A percentile compares a stretch with the other conserved stretches of the same genome.
Evolutionary conservation across 2,329 filamentous ascomycete species (phyloP).

Genomic region (Chaetomiaceae sp.): DNA sequence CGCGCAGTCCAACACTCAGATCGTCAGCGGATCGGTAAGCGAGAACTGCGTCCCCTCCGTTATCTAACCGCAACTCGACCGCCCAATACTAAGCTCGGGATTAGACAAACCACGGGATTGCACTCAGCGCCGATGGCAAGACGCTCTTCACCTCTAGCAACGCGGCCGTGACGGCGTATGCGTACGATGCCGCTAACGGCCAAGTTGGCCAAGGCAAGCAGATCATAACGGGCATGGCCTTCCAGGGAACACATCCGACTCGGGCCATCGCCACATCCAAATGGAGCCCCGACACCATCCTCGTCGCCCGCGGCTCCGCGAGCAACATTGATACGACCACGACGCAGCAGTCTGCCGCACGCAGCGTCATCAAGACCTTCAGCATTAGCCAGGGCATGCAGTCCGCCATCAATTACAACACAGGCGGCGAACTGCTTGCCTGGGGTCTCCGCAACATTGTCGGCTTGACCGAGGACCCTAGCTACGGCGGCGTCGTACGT

Average conservation of each 20-base stretch:
- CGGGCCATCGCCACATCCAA: constrained; percentile 48
- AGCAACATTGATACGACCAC: constrained; percentile 48
- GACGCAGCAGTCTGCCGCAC: constrained; percentile 41
- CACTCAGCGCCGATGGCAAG: constrained; percentile 30
- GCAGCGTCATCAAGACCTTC: constrained; percentile 53
- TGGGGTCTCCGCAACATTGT: constrained; percentile 56
- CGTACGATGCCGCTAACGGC: constrained; percentile 43
- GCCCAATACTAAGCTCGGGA: background rate
- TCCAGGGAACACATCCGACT: constrained; percentile 45
- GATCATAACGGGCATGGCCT: constrained; percentile 47
- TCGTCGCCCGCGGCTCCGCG: constrained; percentile 50
- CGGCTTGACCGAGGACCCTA: constrained; percentile 50
- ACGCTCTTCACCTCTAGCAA: constrained; percentile 38
- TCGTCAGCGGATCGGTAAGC: constrained; percentile 18
- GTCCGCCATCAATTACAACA: constrained; percentile 12
- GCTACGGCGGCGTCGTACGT: constrained; percentile 30
- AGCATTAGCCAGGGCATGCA: constrained; percentile 41
- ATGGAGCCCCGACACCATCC: constrained; percentile 42
- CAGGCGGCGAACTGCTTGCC: constrained; percentile 21
- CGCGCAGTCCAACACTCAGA: constrained; percentile 15
- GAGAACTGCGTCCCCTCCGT: background rate
- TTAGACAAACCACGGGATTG: constrained; percentile 32
- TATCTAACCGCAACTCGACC: background rate
- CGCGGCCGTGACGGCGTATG: constrained; percentile 45
- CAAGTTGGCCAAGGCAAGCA: constrained; percentile 39